Percentiles rank a stretch among this genome's conserved stretches.
Evolutionary conservation across 495 filamentous ascomycete species (phyloP).

Genomic region (Xylaria scruposa): DNA sequence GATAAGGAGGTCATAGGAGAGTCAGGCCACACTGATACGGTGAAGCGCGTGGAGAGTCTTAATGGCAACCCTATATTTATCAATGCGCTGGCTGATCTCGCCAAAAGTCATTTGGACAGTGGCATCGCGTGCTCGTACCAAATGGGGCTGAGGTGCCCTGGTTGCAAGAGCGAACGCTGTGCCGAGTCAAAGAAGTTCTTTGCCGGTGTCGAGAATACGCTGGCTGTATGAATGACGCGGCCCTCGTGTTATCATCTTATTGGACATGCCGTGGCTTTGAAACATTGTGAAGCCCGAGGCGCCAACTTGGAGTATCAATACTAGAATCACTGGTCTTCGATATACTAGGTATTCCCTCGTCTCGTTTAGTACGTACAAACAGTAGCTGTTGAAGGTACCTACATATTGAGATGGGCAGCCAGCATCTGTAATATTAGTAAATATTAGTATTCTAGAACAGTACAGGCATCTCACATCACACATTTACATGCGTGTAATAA

Average conservation of each 20-base stretch:
- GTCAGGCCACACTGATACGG: conserved; percentile 73
- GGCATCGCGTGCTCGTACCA: conserved; percentile 73
- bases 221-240: conserved; percentile 26
- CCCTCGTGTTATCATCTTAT: conserved; percentile 2
- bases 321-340: neutral
- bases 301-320: neutral
- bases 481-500: neutral
- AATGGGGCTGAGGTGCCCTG: conserved; percentile 92
- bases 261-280: neutral
- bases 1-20: conserved; percentile 96
- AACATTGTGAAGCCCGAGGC: neutral
- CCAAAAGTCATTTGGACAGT: conserved; percentile 75
- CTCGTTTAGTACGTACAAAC: neutral
- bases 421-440: neutral
- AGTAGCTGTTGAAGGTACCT: conserved; percentile 1
- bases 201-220: conserved; percentile 56
- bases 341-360: neutral
- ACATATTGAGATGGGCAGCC: neutral
- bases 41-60: conserved; percentile 91
- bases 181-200: conserved; percentile 93
- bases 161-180: conserved; percentile 90
- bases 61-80: conserved; percentile 95
- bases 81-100: conserved; percentile 85
- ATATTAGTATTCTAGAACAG: neutral
- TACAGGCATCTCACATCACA: neutral